A percentile compares a stretch with the other conserved stretches of the same genome.
Conservation (phyloP, 2,329 filamentous ascomycete species). For the Colletotrichum lentis region DNA sequence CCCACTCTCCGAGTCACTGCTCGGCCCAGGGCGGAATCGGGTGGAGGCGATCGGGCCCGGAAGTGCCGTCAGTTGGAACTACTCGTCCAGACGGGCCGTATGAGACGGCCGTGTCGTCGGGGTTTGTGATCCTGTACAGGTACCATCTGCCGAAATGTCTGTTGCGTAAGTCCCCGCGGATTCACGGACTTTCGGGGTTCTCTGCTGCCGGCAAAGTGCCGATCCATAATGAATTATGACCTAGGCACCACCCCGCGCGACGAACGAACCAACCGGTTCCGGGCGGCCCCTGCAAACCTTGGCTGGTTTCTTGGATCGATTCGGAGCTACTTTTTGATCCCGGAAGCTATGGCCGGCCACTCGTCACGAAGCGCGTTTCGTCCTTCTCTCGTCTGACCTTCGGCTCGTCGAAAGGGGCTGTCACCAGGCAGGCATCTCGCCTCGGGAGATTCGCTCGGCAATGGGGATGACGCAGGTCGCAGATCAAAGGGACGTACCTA, state of each 20-base stretch:
- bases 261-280: background rate
- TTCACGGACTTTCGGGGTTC: conserved; percentile 16
- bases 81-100: background rate
- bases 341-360: conserved; percentile 27
- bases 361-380: background rate
- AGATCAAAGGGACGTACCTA: too few species aligned
- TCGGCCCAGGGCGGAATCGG: background rate
- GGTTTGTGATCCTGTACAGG: too few species aligned
- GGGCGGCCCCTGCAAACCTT: conserved; percentile 4
- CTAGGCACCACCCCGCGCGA: conserved; percentile 1
- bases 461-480: background rate
- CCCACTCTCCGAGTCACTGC: background rate
- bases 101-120: background rate
- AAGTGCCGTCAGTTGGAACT: background rate
- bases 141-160: background rate
- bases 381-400: background rate
- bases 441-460: conserved; percentile 8
- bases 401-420: background rate
- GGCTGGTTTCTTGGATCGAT: background rate
- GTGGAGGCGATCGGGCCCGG: background rate
- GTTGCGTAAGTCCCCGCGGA: too few species aligned
- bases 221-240: background rate
- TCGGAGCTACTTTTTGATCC: conserved; percentile 24
- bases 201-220: background rate
- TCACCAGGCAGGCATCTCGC: background rate